Evolutionary conservation across 2,329 filamentous ascomycete genomes (phyloP), one percentile per base, ranked within the genome.

Genomic region (Arthrobotrys megalospora): DNA sequence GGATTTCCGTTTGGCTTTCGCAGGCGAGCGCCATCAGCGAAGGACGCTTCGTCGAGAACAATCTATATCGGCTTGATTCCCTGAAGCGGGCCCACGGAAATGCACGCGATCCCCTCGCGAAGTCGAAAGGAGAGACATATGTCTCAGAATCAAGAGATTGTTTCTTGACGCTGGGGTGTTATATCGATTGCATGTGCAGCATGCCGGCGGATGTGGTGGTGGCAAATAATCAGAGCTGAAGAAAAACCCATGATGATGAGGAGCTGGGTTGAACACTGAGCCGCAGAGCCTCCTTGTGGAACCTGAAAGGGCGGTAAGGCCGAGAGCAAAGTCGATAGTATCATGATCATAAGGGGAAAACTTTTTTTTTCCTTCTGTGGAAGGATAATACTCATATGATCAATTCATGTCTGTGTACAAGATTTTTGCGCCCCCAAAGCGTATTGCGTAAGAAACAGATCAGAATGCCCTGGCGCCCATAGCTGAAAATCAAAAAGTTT

Each of bases 191-290:
- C 6, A 55, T 38, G 16, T 55, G 32, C 32, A 36, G 24, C n/a
- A 34, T 24, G 24, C 24, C 24, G n/a, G 50, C 14, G 32, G 48
- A 32, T 14, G 21, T 6, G 6, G 21, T 10, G 14, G 60, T 55
- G 60, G 68, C 68, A 65, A 72, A 72, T 65, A 1, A 28, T 21
- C 12, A 6, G 48, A 72, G 68, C 68, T 72, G 68, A 71, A 64
- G 3, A 12, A 14, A 41, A 24, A 45, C 10, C 11, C 41, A 50
- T n/a, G 14, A 38, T n/a, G 52, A 36, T 28, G 28, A 36, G 8
- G 11, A 16, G 19, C 36, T n/a, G 24, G 16, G 67, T 34, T 28
- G 7, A 14, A 16, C 50, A 28, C 5, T 28, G 28, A 52, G 28
- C 43, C 43, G 16, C 32, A 53, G 55, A 65, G 69, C 69, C 60